These are phyloP conservation scores for Ramichloridium luteum DNA, from an alignment of 2,329 filamentous ascomycete genomes.

Conservation along the genomic window DNA sequence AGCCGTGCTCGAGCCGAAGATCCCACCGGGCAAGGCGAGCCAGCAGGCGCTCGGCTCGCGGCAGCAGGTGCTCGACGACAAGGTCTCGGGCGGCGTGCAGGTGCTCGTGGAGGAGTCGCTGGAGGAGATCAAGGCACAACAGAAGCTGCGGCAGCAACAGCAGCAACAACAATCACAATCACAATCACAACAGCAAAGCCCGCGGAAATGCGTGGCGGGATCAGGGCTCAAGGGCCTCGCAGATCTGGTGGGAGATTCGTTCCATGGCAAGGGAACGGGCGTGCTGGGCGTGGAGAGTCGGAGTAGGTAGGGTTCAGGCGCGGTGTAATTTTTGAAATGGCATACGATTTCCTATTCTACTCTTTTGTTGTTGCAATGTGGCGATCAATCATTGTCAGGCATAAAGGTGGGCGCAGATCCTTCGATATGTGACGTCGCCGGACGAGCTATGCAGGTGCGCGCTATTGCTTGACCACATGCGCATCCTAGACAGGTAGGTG, in stretches of 20 bases:
- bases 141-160: constrained; percentile 24
- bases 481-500: no score
- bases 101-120: constrained; percentile 28
- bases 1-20: constrained; percentile 12
- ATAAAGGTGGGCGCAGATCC: no score
- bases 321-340: no score
- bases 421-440: no score
- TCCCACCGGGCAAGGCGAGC: constrained; percentile 27
- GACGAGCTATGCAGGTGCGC: no score
- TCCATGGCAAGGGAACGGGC: constrained; percentile 34
- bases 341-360: no score
- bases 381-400: no score
- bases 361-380: no score
- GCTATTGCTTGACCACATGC: no score
- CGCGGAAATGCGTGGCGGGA: constrained; percentile 30
- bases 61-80: constrained; percentile 31
- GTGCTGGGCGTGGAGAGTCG: constrained; percentile 33
- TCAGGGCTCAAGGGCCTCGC: constrained; percentile 32
- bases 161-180: no score
- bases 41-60: constrained; percentile 29
- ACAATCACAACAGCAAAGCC: no score
- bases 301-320: constrained; percentile 6
- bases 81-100: constrained; percentile 22
- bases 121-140: constrained; percentile 27
- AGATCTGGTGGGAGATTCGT: constrained; percentile 34